Base-by-base conservation (phyloP, 2,329 filamentous ascomycete species). In the Pseudogymnoascus sp. region DNA sequence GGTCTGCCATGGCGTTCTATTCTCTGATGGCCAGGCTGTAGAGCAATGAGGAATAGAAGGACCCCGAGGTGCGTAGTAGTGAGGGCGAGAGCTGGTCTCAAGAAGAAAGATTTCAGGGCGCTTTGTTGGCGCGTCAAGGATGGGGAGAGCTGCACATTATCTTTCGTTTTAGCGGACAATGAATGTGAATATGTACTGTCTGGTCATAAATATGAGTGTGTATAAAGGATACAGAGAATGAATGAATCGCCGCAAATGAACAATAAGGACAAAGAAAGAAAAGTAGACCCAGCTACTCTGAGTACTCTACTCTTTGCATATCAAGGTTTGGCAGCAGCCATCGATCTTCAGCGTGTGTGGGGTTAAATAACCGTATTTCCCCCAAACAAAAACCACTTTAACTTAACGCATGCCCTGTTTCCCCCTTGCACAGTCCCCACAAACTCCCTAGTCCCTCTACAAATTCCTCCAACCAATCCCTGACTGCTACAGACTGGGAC, bases 351-450 rank as follows among this genome's bases (percentile, higher is more conserved):
- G 8, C 23, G 21, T 48, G 41, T 48, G 41, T 48, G 41, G 41
- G 41, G 41, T 48, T 48, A 48, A 23, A 48, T 48, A 48, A 48
- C 41, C 23, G 41, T 28, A 23, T 48, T 48, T 28, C 23, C 23
- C 13, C 21, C 41, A 18, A 48, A 48, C 23, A 48, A 48, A 23
- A 48, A 48, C 28, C 41, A 15, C 21, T 48, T 48, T 28, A 48
- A 48, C 41, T 48, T 48, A 28, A 48, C 23, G 41, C 41, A 48
- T 48, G 18, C 41, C 41, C 41, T 48, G 41, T 48, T 48, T 48
- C 41, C 41, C 41, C 41, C 41, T 23, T 48, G 41, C 2, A 48
- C 41, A 15, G 15, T 4, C 18, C 21, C 21, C 30, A 10, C 30
- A n/a, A n/a, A n/a, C n/a, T n/a, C 37, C 37, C 37, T 21, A 9